phyloP scores from a whole-genome alignment of 2,329 filamentous ascomycete genomes.

The Sphaerulina musiva region DNA sequence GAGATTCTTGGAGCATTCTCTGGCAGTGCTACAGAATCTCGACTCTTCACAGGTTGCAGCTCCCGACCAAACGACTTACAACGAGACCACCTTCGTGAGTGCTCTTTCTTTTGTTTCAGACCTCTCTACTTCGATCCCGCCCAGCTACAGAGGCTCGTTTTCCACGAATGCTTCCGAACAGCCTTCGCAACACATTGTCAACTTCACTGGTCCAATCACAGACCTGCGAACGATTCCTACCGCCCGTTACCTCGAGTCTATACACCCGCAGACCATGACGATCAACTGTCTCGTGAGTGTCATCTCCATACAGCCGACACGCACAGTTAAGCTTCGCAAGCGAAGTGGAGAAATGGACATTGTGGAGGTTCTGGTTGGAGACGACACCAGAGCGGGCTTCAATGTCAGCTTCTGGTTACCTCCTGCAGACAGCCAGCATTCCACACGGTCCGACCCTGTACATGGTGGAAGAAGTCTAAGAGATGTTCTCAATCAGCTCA shows the following conservation, averaged over 20 bases:
- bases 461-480: conserved; percentile 32
- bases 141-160: conserved; percentile 10
- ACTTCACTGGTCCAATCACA: conserved; percentile 47
- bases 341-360: conserved; percentile 50
- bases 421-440: conserved; percentile 29
- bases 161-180: conserved; percentile 7
- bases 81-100: conserved; percentile 35
- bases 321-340: conserved; percentile 59
- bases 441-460: neutral
- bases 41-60: conserved; percentile 53
- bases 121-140: conserved; percentile 20
- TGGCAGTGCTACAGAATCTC: conserved; percentile 61
- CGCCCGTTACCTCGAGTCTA: conserved; percentile 57
- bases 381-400: conserved; percentile 77
- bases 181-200: conserved; percentile 24
- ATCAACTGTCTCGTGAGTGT: conserved; percentile 76
- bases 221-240: conserved; percentile 65
- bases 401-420: conserved; percentile 77
- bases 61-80: conserved; percentile 24
- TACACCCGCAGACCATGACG: conserved; percentile 73
- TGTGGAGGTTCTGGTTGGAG: conserved; percentile 72
- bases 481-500: conserved; percentile 44
- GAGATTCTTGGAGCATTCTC: conserved; percentile 72
- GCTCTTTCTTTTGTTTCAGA: conserved; percentile 32
- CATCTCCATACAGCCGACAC: conserved; percentile 62